A percentile compares a stretch with the other conserved stretches of the same genome.
Evolutionary conservation across 1,139 yeast genomes (phyloP).

Genomic region (Yamadazyma sp.): DNA sequence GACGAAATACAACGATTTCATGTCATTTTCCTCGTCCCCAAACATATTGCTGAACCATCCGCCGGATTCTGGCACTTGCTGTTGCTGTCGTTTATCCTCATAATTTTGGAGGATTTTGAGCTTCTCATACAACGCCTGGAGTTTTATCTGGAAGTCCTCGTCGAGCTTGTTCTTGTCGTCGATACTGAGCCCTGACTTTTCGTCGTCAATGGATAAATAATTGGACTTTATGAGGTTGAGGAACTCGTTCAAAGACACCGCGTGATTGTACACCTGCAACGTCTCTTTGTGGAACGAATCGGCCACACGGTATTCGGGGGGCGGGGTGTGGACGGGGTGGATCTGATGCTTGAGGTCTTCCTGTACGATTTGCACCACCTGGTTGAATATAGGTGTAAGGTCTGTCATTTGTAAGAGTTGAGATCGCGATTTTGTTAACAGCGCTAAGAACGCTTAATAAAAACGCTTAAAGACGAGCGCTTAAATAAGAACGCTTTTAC

Average conservation of each 20-base stretch:
- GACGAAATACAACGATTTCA: slow-evolving; percentile 25
- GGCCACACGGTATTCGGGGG: slow-evolving; percentile 21
- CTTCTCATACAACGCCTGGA: slow-evolving; percentile 52
- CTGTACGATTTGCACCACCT: slow-evolving; percentile 47
- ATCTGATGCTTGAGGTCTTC: slow-evolving; percentile 22
- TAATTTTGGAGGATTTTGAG: slow-evolving; percentile 50
- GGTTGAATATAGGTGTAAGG: slow-evolving; percentile 50
- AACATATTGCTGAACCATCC: slow-evolving; percentile 27
- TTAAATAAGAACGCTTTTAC: no score
- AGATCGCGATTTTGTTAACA: no score
- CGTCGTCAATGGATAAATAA: slow-evolving; percentile 40
- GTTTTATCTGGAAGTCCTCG: slow-evolving; percentile 50
- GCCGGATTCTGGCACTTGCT: slow-evolving; percentile 21
- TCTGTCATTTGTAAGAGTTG: slow-evolving; percentile 52
- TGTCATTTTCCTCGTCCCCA: slow-evolving; percentile 31
- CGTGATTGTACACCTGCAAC: slow-evolving; percentile 40
- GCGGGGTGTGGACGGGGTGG: neutral
- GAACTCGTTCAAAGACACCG: slow-evolving; percentile 40
- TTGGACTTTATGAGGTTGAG: slow-evolving; percentile 39
- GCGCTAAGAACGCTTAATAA: no score
- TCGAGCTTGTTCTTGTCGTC: slow-evolving; percentile 56
- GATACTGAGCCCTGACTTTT: slow-evolving; percentile 20
- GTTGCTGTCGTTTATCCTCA: slow-evolving; percentile 51
- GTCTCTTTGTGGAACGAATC: slow-evolving; percentile 59
- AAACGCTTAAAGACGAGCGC: no score